A percentile compares a stretch with the other conserved stretches of the same genome.
phyloP scores from a whole-genome alignment of 495 filamentous ascomycete species.

The Trypethelium eluteriae region DNA sequence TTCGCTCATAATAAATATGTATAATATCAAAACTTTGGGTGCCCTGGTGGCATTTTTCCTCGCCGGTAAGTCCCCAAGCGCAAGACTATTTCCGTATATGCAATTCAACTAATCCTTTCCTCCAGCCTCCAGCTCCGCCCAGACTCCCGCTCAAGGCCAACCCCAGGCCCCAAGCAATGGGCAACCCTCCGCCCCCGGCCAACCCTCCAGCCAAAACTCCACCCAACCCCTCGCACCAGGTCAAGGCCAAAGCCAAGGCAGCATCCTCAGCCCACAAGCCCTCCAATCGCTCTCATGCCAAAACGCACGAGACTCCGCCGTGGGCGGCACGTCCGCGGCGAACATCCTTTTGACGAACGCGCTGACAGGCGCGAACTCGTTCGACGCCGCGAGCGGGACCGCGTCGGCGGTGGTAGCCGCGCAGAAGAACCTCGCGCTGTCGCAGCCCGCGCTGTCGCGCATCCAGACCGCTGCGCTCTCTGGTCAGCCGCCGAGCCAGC shows the following conservation, averaged over 20 bases:
- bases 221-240: not conserved
- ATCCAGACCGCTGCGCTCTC: not conserved
- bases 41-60: conserved; percentile 1
- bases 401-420: not conserved
- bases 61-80: not conserved
- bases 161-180: not conserved
- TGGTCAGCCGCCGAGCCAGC: not conserved
- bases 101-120: not conserved
- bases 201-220: not conserved
- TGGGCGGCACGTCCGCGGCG: not conserved
- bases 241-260: not conserved
- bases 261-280: not conserved
- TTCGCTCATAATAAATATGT: not conserved
- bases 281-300: not conserved
- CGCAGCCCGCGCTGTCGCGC: not conserved
- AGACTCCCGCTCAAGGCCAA: not conserved
- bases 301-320: not conserved
- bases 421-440: not conserved
- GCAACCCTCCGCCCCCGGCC: not conserved
- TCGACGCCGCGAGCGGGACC: not conserved
- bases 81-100: too few relatives aligned
- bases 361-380: not conserved
- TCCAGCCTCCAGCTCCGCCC: not conserved
- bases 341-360: not conserved
- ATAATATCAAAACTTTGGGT: not conserved